Conservation (phyloP, 148 eudicot genomes). For the Amaranthus hypochondriacus region DNA sequence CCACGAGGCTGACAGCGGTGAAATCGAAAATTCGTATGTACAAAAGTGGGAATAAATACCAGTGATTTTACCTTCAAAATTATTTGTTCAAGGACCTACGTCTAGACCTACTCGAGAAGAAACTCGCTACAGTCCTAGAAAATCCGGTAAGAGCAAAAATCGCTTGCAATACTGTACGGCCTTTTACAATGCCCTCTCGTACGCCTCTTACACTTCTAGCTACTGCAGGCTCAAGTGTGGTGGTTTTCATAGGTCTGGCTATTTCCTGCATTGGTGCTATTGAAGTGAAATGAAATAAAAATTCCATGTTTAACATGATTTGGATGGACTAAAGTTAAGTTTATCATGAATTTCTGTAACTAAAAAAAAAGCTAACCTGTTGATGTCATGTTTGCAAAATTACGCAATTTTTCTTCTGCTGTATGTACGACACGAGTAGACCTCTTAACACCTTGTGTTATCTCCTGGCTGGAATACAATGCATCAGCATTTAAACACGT, state of each 20-base stretch:
- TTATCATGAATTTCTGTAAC: neutral
- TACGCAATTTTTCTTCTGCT: slow-evolving; percentile 71
- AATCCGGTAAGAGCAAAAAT: slow-evolving; percentile 47
- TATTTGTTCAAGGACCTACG: slow-evolving; percentile 24
- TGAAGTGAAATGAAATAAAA: slow-evolving; percentile 62
- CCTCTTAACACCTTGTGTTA: slow-evolving; percentile 78
- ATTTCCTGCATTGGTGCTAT: slow-evolving; percentile 73
- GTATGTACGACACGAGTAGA: slow-evolving; percentile 77
- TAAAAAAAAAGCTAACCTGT: slow-evolving; percentile 45
- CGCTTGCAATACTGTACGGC: slow-evolving; percentile 48
- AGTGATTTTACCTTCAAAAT: slow-evolving; percentile 13
- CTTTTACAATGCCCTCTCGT: slow-evolving; percentile 60
- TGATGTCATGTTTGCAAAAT: slow-evolving; percentile 49
- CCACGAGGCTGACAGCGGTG: neutral
- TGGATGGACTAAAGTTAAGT: neutral
- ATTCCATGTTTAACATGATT: slow-evolving; percentile 23
- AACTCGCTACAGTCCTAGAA: slow-evolving; percentile 41
- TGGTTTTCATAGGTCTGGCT: slow-evolving; percentile 27
- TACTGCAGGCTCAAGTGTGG: slow-evolving; percentile 39
- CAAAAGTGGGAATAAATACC: neutral
- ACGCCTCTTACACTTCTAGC: slow-evolving; percentile 61
- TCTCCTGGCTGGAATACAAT: slow-evolving; percentile 53
- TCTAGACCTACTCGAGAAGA: slow-evolving; percentile 43
- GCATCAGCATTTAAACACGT: neutral
- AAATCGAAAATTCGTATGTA: slow-evolving; percentile 10